A percentile compares a stretch with the other conserved stretches of the same genome.
Evolutionary conservation across 306 rosid species (phyloP).

Genomic region (Prinsepia uniflora): DNA sequence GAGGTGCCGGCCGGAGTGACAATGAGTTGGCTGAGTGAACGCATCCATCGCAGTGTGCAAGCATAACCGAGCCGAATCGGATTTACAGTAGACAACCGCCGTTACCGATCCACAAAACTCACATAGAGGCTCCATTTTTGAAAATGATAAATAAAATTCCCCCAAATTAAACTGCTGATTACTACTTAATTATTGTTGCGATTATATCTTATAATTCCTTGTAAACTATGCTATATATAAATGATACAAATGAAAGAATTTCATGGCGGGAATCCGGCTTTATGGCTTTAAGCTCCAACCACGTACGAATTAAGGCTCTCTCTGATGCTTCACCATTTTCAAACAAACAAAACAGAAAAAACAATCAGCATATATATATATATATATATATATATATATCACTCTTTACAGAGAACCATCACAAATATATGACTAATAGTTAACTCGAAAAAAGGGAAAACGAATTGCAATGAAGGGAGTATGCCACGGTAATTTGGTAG

Average conservation of each 20-base stretch:
- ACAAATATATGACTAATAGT: background rate
- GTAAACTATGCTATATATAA: conserved; percentile 1
- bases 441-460: background rate
- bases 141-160: background rate
- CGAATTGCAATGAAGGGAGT: no score
- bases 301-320: conserved; percentile 15
- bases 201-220: conserved; percentile 16
- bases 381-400: no score
- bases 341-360: conserved; percentile 15
- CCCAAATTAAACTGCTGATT: background rate
- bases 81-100: conserved; percentile 64
- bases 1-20: conserved; percentile 46
- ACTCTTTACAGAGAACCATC: background rate
- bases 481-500: no score
- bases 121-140: conserved; percentile 59
- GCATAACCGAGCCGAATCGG: conserved; percentile 69
- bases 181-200: background rate
- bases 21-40: conserved; percentile 69
- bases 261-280: conserved; percentile 32
- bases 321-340: conserved; percentile 30
- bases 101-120: conserved; percentile 59
- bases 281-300: conserved; percentile 23
- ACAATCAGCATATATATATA: background rate
- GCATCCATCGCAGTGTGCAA: conserved; percentile 50
- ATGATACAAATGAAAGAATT: conserved; percentile 10